Conservation (phyloP, 2,329 filamentous ascomycete species). For the Didymella keratinophila region DNA sequence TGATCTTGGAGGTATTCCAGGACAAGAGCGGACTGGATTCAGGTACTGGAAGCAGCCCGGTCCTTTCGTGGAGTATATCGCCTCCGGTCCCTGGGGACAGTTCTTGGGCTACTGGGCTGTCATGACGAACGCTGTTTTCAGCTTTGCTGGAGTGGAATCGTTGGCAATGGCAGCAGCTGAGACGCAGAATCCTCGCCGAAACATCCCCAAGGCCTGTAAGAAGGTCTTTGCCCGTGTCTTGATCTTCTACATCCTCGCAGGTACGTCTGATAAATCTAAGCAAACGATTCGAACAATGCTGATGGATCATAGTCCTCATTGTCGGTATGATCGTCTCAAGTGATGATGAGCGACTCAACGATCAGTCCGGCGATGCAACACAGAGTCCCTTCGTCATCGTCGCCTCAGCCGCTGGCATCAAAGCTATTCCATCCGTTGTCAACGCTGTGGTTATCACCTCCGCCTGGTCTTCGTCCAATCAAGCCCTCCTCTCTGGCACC, state of each 20-base stretch:
- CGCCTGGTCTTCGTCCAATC: slow-evolving; percentile 73
- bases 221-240: slow-evolving; percentile 62
- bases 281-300: too few species aligned
- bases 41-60: slow-evolving; percentile 72
- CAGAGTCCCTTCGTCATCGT: slow-evolving; percentile 65
- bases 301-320: slow-evolving; percentile 59
- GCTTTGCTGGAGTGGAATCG: slow-evolving; percentile 39
- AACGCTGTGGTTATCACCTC: slow-evolving; percentile 78
- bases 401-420: slow-evolving; percentile 70
- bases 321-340: slow-evolving; percentile 64
- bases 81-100: slow-evolving; percentile 63
- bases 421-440: slow-evolving; percentile 72
- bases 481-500: slow-evolving; percentile 63
- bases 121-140: slow-evolving; percentile 60
- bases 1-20: slow-evolving; percentile 40
- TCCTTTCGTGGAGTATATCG: slow-evolving; percentile 54
- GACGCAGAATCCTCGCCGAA: slow-evolving; percentile 40
- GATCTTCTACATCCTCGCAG: slow-evolving; percentile 59
- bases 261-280: slow-evolving; percentile 30
- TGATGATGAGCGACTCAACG: slow-evolving; percentile 59
- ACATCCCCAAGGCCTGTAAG: slow-evolving; percentile 61
- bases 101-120: slow-evolving; percentile 67
- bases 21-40: slow-evolving; percentile 61
- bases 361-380: slow-evolving; percentile 48
- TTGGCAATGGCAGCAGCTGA: slow-evolving; percentile 43